Base-by-base conservation (phyloP, 2,329 filamentous ascomycete species). In the Bipolaris sorokiniana region DNA sequence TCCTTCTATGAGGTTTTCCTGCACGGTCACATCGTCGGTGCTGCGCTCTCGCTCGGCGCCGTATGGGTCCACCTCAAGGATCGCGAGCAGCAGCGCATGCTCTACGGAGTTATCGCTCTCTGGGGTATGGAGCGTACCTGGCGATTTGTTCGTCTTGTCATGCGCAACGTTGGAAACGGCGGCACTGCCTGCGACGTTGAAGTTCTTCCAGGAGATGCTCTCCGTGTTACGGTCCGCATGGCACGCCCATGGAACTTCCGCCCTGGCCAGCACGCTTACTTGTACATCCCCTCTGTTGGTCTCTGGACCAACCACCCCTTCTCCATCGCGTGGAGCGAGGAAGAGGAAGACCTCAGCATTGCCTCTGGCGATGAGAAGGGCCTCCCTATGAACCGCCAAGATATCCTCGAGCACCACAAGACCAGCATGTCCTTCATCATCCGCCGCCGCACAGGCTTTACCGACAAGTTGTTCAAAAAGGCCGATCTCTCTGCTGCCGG, bases 391-490 rank as follows among this genome's bases (percentile, higher is more conserved):
- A 79, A 77, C 41, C 77, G 77, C 40, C 79, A 83, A 66, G 85
- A 87, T 58, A 75, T 84, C 11, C 77, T 83, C 48, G 77, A 77
- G 33, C 68, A 78, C 13, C 77, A 79, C 62, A 83, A 83, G 67
- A 82, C 82, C 1, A 85, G 82, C 18, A 86, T 97, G 58, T 92
- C 90, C 0, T 91, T 97, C 68, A 83, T 98, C 67, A 89, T 97
- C 65, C 91, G 91, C 60, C 91, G 92, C 26, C 90, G 95, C 58
- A 93, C 90, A 0, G 94, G 94, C 28, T 89, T 97, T 79, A 98
- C 95, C 7, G 87, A 91, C 69, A 87, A 87, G 67, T 86, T 98
- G 2, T 96, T 87, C 80, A 81, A 90, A 67, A 86, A 83, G 57
- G 92, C 90, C 6, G 80, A 82, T 55, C 77, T 79, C 28, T 77